Evolutionary conservation across 2,329 filamentous ascomycete species (phyloP).

Genomic region (Cyphellophora europaea): DNA sequence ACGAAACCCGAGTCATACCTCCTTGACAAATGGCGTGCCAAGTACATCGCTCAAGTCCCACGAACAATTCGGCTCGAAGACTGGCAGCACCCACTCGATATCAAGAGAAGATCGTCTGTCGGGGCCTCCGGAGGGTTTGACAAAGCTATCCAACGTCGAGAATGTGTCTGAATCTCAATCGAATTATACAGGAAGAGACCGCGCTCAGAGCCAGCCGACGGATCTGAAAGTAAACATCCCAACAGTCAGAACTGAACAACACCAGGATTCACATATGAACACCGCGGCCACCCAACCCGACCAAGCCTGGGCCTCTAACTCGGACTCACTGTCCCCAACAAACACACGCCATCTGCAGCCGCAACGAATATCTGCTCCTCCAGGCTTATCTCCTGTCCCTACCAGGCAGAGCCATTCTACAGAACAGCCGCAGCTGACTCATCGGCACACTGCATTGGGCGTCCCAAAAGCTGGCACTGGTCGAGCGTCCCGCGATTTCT

Average conservation of each 20-base stretch:
- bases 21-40: conserved; percentile 26
- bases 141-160: conserved; percentile 17
- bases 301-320: too few relatives aligned
- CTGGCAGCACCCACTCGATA: conserved; percentile 23
- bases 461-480: conserved; percentile 63
- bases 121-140: conserved; percentile 2
- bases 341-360: neutral
- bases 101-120: neutral
- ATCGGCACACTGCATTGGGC: conserved; percentile 72
- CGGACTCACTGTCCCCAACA: neutral
- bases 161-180: conserved; percentile 7
- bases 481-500: conserved; percentile 58
- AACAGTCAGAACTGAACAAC: neutral
- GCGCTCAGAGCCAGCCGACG: neutral
- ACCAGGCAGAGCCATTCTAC: conserved; percentile 27
- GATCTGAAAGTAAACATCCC: neutral
- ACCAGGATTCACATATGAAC: conserved; percentile 16
- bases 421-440: conserved; percentile 54
- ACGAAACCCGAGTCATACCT: conserved; percentile 21
- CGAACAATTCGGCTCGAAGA: conserved; percentile 29
- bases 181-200: neutral
- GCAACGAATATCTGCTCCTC: neutral
- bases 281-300: conserved; percentile 26
- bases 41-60: conserved; percentile 33
- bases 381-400: conserved; percentile 43